Percentiles rank a stretch among this genome's conserved stretches.
These are phyloP conservation scores for Epichloe elymi DNA, from an alignment of 2,329 filamentous ascomycete species.

Conservation along the genomic window DNA sequence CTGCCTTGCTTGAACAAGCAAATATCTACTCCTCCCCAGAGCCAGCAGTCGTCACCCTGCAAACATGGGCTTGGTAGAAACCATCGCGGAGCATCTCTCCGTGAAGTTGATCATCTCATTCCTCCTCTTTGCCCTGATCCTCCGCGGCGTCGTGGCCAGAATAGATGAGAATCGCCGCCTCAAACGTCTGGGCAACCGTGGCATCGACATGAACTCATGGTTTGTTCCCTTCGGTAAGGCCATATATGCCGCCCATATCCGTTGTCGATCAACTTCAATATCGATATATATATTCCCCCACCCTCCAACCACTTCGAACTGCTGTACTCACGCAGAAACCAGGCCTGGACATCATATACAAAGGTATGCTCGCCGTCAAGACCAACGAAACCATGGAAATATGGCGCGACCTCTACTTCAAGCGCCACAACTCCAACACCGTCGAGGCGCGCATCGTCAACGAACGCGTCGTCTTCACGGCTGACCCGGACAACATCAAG, in stretches of 20 bases:
- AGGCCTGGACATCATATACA: constrained; percentile 51
- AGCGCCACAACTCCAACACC: constrained; percentile 35
- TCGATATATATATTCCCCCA: too few species aligned
- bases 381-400: constrained; percentile 44
- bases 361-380: constrained; percentile 38
- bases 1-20: too few species aligned
- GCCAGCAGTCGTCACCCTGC: too few species aligned
- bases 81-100: constrained; percentile 30
- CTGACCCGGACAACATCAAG: constrained; percentile 44
- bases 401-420: constrained; percentile 43
- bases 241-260: neutral
- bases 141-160: constrained; percentile 25
- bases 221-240: constrained; percentile 32
- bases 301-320: too few species aligned
- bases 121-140: constrained; percentile 21
- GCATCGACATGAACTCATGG: constrained; percentile 20
- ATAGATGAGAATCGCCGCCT: constrained; percentile 32
- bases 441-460: constrained; percentile 49
- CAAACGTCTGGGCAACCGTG: constrained; percentile 30
- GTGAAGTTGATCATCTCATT: constrained; percentile 24
- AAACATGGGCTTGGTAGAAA: constrained; percentile 38
- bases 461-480: constrained; percentile 28
- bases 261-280: neutral
- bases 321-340: neutral
- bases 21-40: too few species aligned